Percentiles rank a stretch among this genome's conserved stretches.
phyloP scores from a whole-genome alignment of 2,329 filamentous ascomycete species.

The Colletotrichum sp. region DNA sequence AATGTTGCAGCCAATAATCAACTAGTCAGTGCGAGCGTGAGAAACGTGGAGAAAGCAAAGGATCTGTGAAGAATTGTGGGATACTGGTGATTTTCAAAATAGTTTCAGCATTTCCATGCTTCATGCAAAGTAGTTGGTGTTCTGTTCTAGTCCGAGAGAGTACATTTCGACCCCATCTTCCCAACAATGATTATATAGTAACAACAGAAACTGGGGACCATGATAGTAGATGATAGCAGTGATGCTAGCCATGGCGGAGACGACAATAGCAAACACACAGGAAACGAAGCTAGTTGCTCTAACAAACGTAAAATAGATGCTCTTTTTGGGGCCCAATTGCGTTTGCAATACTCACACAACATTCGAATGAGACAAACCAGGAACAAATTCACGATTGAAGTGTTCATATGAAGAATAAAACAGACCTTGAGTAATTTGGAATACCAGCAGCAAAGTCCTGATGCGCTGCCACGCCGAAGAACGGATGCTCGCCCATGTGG shows the following conservation, averaged over 20 bases:
- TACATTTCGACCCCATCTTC: no score
- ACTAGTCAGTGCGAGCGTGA: background rate
- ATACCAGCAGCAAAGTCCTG: background rate
- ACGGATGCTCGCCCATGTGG: background rate
- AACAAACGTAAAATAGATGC: background rate
- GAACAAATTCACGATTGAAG: no score
- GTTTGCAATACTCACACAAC: background rate
- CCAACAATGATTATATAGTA: no score
- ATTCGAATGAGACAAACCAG: rapidly evolving
- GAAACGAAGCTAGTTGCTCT: background rate
- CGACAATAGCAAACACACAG: background rate
- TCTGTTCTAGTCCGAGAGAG: background rate
- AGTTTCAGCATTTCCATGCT: background rate
- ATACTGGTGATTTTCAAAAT: background rate
- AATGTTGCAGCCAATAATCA: background rate
- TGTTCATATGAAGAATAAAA: background rate
- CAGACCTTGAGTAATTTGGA: rapidly evolving
- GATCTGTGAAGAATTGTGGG: background rate
- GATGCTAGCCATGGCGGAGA: background rate
- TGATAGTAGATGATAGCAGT: no score
- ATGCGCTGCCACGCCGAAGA: no score
- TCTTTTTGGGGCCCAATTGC: background rate
- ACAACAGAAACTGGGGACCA: background rate
- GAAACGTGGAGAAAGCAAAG: background rate
- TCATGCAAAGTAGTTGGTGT: background rate